These are phyloP conservation scores for Skeletonema costatum DNA, from an alignment of 108 stramenopile species.

Conservation along the genomic window DNA sequence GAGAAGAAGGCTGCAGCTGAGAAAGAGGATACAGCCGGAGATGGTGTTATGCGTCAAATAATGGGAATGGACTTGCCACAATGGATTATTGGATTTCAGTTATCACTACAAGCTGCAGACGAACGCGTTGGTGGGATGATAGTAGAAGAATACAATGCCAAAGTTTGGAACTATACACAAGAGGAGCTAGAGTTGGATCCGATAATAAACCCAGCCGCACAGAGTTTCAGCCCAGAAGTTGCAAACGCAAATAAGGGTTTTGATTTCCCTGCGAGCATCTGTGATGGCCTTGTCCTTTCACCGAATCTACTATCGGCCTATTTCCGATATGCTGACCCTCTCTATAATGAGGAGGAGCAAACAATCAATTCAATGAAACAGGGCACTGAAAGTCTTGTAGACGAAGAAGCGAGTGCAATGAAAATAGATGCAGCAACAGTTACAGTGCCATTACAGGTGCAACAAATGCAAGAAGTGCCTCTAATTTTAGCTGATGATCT, in stretches of 20 bases:
- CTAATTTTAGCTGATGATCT: background rate
- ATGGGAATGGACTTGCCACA: constrained; percentile 65
- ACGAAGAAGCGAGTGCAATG: background rate
- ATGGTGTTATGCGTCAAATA: constrained; percentile 60
- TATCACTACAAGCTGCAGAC: constrained; percentile 58
- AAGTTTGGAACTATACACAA: constrained; percentile 78
- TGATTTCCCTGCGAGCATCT: constrained; percentile 57
- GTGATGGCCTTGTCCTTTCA: constrained; percentile 71
- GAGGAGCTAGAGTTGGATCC: constrained; percentile 36
- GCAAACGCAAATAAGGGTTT: constrained; percentile 58
- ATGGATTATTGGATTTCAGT: constrained; percentile 73
- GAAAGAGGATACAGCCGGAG: constrained; percentile 44
- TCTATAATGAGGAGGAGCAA: constrained; percentile 49
- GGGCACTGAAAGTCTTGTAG: too few species aligned
- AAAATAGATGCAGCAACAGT: background rate
- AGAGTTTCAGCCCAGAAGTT: constrained; percentile 62
- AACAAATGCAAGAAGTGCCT: background rate
- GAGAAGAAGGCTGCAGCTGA: constrained; percentile 50
- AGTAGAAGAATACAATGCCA: constrained; percentile 62
- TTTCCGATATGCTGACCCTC: constrained; percentile 71
- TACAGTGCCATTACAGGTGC: background rate
- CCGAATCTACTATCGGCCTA: constrained; percentile 60
- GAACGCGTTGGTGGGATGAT: constrained; percentile 61
- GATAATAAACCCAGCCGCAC: constrained; percentile 55
- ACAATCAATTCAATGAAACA: background rate